Evolutionary conservation across 2,329 filamentous ascomycete species (phyloP).

Genomic region (Rutstroemia sp.): DNA sequence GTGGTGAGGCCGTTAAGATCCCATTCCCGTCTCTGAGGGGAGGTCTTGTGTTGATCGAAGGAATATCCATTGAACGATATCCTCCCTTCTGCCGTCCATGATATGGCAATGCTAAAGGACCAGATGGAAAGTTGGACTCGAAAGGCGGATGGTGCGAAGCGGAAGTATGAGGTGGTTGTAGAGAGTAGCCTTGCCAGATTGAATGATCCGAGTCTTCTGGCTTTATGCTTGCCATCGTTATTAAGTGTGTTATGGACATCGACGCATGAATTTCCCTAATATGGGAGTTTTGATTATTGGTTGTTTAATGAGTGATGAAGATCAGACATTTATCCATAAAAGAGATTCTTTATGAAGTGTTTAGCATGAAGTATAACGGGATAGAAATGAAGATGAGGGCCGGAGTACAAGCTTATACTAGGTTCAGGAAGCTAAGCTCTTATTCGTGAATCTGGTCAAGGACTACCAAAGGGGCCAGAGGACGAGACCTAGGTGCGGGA

Average conservation of each 20-base stretch:
- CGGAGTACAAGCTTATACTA: conserved; percentile 25
- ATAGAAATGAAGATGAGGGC: conserved; percentile 21
- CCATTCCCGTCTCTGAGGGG: conserved; percentile 18
- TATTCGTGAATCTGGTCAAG: conserved; percentile 24
- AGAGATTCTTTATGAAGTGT: conserved; percentile 9
- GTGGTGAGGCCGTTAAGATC: conserved; percentile 23
- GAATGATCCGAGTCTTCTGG: conserved; percentile 28
- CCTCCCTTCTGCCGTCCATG: conserved; percentile 23
- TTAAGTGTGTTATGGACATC: conserved; percentile 28
- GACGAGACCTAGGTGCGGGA: conserved; percentile 13
- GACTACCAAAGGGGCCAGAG: conserved; percentile 22
- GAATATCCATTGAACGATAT: conserved; percentile 28
- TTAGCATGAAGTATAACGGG: conserved; percentile 14
- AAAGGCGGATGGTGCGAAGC: conserved; percentile 21
- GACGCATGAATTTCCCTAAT: conserved; percentile 20
- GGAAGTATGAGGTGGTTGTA: conserved; percentile 20
- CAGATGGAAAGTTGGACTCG: conserved; percentile 22
- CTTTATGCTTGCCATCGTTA: conserved; percentile 30
- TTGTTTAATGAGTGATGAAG: conserved; percentile 16
- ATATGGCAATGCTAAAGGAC: conserved; percentile 19
- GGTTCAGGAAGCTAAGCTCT: conserved; percentile 23
- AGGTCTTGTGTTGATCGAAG: conserved; percentile 21
- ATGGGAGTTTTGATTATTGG: conserved; percentile 7
- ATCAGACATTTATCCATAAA: conserved; percentile 19
- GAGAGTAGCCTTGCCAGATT: conserved; percentile 28